phyloP scores from a whole-genome alignment of 768 basidiomycete species.

The Roridomyces roridus region DNA sequence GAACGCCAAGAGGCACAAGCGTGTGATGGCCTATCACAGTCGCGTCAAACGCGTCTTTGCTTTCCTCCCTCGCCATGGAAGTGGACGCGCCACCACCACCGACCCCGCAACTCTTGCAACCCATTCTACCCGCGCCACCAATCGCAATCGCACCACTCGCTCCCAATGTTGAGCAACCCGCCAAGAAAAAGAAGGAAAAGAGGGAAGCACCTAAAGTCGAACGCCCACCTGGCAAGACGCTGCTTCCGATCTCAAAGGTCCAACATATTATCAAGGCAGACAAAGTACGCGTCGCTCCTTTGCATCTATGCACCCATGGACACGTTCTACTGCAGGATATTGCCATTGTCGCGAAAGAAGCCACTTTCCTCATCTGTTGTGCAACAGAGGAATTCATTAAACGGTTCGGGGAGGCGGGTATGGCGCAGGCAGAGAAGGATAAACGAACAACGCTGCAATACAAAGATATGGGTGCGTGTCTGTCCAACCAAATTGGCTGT shows the following conservation, averaged over 20 bases:
- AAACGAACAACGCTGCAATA: conserved; percentile 78
- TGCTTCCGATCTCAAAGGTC: conserved; percentile 78
- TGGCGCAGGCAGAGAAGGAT: conserved; percentile 72
- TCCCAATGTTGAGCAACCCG: no score
- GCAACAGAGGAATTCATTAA: conserved; percentile 91
- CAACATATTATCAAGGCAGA: conserved; percentile 89
- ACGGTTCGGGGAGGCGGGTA: conserved; percentile 73
- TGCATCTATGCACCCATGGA: not conserved
- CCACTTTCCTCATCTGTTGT: conserved; percentile 77
- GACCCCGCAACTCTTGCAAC: not conserved
- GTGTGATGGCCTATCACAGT: not conserved
- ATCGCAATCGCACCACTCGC: not conserved
- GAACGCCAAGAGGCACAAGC: conserved; percentile 3
- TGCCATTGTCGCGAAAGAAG: conserved; percentile 77
- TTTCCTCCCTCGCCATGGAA: conserved; percentile 6
- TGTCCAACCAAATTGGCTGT: not conserved
- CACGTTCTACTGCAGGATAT: conserved; percentile 59
- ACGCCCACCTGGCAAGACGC: conserved; percentile 67
- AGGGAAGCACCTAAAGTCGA: conserved; percentile 31
- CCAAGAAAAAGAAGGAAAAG: conserved; percentile 35
- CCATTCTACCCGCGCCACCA: not conserved
- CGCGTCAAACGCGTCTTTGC: not conserved
- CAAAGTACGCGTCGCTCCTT: conserved; percentile 52
- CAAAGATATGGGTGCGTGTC: conserved; percentile 72
- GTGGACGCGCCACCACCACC: not conserved